Conservation (phyloP, 495 filamentous ascomycete species). For the Parathielavia hyrcaniae region DNA sequence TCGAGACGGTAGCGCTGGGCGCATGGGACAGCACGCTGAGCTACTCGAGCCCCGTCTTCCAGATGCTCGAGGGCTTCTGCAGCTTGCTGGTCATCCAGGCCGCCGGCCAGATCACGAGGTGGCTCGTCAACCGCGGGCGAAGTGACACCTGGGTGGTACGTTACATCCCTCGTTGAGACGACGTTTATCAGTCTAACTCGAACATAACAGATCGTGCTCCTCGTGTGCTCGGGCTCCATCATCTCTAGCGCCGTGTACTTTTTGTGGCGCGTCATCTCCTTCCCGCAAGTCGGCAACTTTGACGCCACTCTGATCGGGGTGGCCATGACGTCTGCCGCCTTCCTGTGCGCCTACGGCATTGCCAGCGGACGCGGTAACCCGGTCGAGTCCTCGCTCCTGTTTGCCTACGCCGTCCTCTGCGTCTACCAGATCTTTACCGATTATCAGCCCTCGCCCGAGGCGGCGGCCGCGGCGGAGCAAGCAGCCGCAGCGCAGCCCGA, state of each 20-base stretch:
- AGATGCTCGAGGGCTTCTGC: slow-evolving; percentile 92
- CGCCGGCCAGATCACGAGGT: slow-evolving; percentile 87
- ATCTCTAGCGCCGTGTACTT: slow-evolving; percentile 95
- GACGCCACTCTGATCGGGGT: slow-evolving; percentile 90
- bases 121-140: slow-evolving; percentile 83
- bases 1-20: slow-evolving; percentile 73
- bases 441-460: slow-evolving; percentile 70
- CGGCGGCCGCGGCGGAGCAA: slow-evolving; percentile 47
- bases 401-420: slow-evolving; percentile 94
- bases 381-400: slow-evolving; percentile 90
- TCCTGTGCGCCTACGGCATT: slow-evolving; percentile 90
- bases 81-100: slow-evolving; percentile 93
- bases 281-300: slow-evolving; percentile 88
- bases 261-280: slow-evolving; percentile 87
- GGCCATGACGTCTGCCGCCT: slow-evolving; percentile 82
- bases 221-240: slow-evolving; percentile 80
- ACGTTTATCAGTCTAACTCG: background rate
- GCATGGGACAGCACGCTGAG: slow-evolving; percentile 83
- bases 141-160: slow-evolving; percentile 97
- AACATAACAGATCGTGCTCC: slow-evolving; percentile 63
- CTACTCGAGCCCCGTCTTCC: slow-evolving; percentile 94
- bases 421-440: slow-evolving; percentile 99
- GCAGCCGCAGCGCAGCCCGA: slow-evolving; percentile 56
- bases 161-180: slow-evolving; percentile 12
- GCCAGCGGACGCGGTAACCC: slow-evolving; percentile 90